phyloP scores from a whole-genome alignment of 1,284 basidiomycete species.

The Marasmius fiardii region DNA sequence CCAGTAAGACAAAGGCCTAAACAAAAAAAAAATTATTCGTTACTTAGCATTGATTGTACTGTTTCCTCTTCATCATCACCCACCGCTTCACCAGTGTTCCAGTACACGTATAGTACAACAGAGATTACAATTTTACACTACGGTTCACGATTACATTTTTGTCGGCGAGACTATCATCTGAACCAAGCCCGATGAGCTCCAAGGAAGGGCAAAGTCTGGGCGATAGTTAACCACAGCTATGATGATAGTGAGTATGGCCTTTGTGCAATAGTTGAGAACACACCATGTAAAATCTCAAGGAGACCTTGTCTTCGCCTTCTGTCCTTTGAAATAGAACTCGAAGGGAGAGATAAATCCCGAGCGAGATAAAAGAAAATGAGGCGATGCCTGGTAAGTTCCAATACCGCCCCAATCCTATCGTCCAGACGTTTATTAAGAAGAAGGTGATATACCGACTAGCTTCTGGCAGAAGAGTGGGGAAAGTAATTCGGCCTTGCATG shows the following conservation, averaged over 20 bases:
- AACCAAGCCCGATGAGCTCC: too few species aligned
- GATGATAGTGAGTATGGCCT: neutral
- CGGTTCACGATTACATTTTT: neutral
- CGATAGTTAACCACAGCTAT: constrained; percentile 10
- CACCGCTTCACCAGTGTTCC: too few species aligned
- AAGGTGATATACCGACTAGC: constrained; percentile 23
- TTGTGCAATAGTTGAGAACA: neutral
- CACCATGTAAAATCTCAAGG: constrained; percentile 15
- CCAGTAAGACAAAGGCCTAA: too few species aligned
- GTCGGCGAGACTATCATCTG: neutral
- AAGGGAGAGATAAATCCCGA: constrained; percentile 20
- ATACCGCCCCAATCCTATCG: constrained; percentile 14
- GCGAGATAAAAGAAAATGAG: constrained; percentile 13
- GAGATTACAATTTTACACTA: too few species aligned
- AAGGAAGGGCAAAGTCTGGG: constrained; percentile 8
- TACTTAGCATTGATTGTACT: too few species aligned
- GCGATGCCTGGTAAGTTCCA: constrained; percentile 19
- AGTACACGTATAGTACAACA: too few species aligned
- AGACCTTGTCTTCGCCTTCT: constrained; percentile 21
- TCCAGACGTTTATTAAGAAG: constrained; percentile 23
- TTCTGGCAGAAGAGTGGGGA: constrained; percentile 32
- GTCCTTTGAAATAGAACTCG: constrained; percentile 20
- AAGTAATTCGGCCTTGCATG: constrained; percentile 31
- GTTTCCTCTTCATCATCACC: too few species aligned
- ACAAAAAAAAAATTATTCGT: too few species aligned